phyloP scores from a whole-genome alignment of 106 monocot genomes.

The Dioscorea dumetorum region DNA sequence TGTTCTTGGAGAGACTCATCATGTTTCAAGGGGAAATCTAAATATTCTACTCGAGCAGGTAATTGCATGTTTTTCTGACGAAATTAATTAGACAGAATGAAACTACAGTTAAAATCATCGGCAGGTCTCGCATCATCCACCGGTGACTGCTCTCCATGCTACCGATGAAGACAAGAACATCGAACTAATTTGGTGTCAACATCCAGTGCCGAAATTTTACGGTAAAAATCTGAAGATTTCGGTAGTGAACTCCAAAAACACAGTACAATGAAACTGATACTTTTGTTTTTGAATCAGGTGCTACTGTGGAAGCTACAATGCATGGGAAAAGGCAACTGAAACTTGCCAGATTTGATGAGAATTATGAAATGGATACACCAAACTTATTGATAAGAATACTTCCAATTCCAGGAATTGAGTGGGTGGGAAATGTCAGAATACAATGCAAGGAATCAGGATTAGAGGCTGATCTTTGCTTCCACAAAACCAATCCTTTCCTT shows the following conservation, averaged over 20 bases:
- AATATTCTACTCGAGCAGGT: slow-evolving; percentile 94
- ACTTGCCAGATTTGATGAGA: slow-evolving; percentile 51
- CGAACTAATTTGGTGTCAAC: slow-evolving; percentile 78
- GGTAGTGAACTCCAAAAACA: background rate
- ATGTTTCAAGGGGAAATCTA: slow-evolving; percentile 67
- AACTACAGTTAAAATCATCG: no score
- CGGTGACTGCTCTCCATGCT: slow-evolving; percentile 82
- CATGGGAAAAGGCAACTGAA: slow-evolving; percentile 59
- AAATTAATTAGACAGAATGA: no score
- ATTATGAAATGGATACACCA: slow-evolving; percentile 72
- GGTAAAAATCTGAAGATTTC: slow-evolving; percentile 34
- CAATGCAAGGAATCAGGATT: slow-evolving; percentile 61
- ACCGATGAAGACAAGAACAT: slow-evolving; percentile 47
- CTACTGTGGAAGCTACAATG: slow-evolving; percentile 49
- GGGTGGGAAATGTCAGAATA: slow-evolving; percentile 60
- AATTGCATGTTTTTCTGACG: background rate
- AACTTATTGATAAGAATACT: slow-evolving; percentile 63
- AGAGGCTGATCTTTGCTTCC: slow-evolving; percentile 53
- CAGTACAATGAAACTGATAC: background rate
- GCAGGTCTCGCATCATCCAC: slow-evolving; percentile 90
- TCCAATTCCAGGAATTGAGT: slow-evolving; percentile 56
- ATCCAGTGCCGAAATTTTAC: slow-evolving; percentile 60
- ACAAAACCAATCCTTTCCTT: slow-evolving; percentile 47
- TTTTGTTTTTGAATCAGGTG: slow-evolving; percentile 29
- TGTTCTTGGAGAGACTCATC: slow-evolving; percentile 93